Conservation (phyloP, 208 protist species). For the Vickermania spadyakhi region DNA sequence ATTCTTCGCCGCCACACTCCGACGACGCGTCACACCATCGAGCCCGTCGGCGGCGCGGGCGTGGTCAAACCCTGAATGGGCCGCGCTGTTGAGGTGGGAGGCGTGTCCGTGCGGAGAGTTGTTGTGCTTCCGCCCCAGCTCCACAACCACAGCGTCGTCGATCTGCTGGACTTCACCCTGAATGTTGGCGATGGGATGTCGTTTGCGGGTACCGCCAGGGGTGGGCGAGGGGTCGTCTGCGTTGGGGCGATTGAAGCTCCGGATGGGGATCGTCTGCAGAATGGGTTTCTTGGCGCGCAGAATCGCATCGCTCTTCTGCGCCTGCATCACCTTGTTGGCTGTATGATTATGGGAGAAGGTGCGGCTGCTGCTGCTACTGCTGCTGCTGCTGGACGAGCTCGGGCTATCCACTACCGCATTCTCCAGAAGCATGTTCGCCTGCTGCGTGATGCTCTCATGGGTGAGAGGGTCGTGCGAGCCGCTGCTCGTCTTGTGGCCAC, state of each 20-base stretch:
- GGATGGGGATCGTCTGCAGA: not conserved
- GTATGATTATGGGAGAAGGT: not conserved
- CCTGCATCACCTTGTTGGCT: not conserved
- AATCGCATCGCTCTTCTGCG: not conserved
- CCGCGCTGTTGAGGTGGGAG: not conserved
- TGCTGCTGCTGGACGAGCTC: not conserved
- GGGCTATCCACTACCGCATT: not conserved
- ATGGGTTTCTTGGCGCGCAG: not conserved
- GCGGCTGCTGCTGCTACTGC: not conserved
- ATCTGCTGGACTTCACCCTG: not conserved
- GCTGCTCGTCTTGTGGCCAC: not conserved
- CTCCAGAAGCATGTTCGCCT: not conserved
- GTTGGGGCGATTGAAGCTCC: not conserved
- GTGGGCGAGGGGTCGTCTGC: not conserved
- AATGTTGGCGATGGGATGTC: not conserved
- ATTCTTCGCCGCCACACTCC: conserved; percentile 20
- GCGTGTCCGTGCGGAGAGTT: not conserved
- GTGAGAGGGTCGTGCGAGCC: not conserved
- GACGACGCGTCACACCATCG: conserved; percentile 15
- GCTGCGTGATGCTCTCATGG: not conserved
- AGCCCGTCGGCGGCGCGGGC: conserved; percentile 25
- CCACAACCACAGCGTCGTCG: not conserved
- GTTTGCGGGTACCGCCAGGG: not conserved
- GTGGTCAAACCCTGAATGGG: conserved; percentile 7
- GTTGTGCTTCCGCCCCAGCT: not conserved